Evolutionary conservation across 768 basidiomycete species (phyloP).

Genomic region (Suillus hirtellus): DNA sequence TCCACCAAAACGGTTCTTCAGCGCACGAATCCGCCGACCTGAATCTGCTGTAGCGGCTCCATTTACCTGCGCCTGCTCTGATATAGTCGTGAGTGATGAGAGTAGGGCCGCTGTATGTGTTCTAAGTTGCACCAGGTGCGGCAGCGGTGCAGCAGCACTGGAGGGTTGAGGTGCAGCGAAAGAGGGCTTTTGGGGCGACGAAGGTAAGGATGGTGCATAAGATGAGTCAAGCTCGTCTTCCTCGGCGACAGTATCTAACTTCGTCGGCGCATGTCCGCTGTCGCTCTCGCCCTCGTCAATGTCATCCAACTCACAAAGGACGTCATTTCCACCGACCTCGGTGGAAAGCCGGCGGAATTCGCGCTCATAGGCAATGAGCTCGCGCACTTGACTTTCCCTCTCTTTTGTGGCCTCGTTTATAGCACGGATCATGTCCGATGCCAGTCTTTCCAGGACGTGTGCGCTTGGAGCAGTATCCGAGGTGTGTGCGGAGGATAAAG

Average conservation of each 20-base stretch:
- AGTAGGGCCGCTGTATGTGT: conserved; percentile 74
- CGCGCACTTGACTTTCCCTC: conserved; percentile 80
- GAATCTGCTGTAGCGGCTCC: conserved; percentile 83
- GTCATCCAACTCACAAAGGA: conserved; percentile 66
- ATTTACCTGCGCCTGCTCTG: conserved; percentile 88
- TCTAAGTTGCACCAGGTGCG: conserved; percentile 61
- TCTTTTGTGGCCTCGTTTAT: conserved; percentile 76
- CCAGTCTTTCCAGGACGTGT: conserved; percentile 59
- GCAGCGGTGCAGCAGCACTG: conserved; percentile 20
- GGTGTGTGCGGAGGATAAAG: conserved; percentile 36
- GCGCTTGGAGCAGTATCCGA: conserved; percentile 18
- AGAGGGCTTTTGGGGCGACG: conserved; percentile 57
- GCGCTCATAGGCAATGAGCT: conserved; percentile 73
- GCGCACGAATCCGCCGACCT: conserved; percentile 80
- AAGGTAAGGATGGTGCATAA: conserved; percentile 40
- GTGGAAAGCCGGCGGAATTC: conserved; percentile 76
- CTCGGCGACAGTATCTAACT: conserved; percentile 41
- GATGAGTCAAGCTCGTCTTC: conserved; percentile 37
- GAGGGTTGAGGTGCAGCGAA: conserved; percentile 48
- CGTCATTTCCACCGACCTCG: conserved; percentile 77
- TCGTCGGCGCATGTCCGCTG: conserved; percentile 27
- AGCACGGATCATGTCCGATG: conserved; percentile 73
- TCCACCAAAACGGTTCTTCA: conserved; percentile 80
- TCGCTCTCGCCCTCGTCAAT: conserved; percentile 46
- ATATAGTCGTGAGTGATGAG: conserved; percentile 71